Evolutionary conservation across 345 rosid genomes (phyloP), one percentile per base, ranked within the genome.

Genomic region (Eutrema japonicum): DNA sequence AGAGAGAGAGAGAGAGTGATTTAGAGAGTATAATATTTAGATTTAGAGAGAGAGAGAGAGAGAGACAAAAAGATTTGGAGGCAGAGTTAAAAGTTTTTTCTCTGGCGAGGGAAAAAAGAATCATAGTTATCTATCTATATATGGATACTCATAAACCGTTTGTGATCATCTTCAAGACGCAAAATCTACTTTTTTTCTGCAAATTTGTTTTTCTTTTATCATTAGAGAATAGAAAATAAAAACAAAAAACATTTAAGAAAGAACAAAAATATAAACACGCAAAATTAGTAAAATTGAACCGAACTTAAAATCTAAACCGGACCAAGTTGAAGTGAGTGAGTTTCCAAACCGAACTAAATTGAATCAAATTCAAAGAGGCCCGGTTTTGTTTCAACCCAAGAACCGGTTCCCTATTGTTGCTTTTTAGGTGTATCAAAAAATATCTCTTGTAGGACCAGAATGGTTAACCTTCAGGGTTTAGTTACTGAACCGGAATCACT

Each of bases 41-140:
- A 68, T 72, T 64, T 73, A 76, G 78, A 75, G 65, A 57, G 76
- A 72, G 54, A 70, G 73, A 75, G 54, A 75, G 54, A 70, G 73
- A 75, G 54, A 70, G 69, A 74, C 7, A 79, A 60, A 69, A 55
- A 65, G 48, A 56, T 58, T 54, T 63, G 14, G 57, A 29, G 64
- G 48, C 63, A 54, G 53, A 62, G 75, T 64, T 11, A 4, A 32
- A 47, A 35, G 5, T 6, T 42, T 33, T 42, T 36, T 46, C 66
- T 60, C 67, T 61, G 68, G 66, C 51, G 66, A 40, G 55, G 47
- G 49, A 45, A 45, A 49, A 65, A 64, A 51, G 85, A 84, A 84
- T 81, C 82, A 48, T 64, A 16, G 40, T 53, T 36, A 73, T 48
- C 57, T 71, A 53, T 62, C 75, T 70, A 52, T 62, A 61, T 57